A percentile compares a stretch with the other conserved stretches of the same genome.
phyloP scores from a whole-genome alignment of 192 early-diverging fungal genomes.

The Entophlyctis helioformis region DNA sequence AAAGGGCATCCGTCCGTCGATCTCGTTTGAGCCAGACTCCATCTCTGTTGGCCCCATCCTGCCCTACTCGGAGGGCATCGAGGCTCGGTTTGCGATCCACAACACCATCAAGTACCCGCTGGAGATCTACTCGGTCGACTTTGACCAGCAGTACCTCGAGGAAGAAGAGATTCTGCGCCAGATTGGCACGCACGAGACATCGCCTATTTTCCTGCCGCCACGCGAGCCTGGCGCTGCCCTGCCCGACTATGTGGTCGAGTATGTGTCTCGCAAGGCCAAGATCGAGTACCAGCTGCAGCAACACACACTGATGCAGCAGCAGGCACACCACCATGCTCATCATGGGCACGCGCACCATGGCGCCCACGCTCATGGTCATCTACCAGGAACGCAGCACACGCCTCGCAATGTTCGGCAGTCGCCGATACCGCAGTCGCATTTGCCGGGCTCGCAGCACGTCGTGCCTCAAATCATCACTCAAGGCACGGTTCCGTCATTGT shows the following conservation, averaged over 20 bases:
- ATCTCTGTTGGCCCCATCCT: slow-evolving; percentile 33
- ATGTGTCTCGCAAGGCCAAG: neutral
- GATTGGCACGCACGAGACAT: slow-evolving; percentile 25
- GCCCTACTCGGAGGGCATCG: slow-evolving; percentile 35
- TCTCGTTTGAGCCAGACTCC: slow-evolving; percentile 35
- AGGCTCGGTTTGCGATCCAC: slow-evolving; percentile 21
- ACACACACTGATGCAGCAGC: too few relatives aligned
- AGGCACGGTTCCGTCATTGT: too few relatives aligned
- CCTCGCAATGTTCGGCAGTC: too few relatives aligned
- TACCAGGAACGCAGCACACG: too few relatives aligned
- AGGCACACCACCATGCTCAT: too few relatives aligned
- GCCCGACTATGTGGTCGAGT: slow-evolving; percentile 25
- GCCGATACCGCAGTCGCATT: too few relatives aligned
- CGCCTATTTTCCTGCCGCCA: slow-evolving; percentile 26
- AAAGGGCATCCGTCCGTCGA: slow-evolving; percentile 16
- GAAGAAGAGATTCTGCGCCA: slow-evolving; percentile 36
- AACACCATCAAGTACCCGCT: slow-evolving; percentile 37
- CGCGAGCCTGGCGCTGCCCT: slow-evolving; percentile 27
- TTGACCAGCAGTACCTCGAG: slow-evolving; percentile 38
- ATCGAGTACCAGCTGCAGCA: too few relatives aligned
- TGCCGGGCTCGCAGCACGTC: too few relatives aligned
- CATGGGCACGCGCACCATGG: too few relatives aligned
- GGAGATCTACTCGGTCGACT: slow-evolving; percentile 41
- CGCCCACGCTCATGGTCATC: too few relatives aligned
- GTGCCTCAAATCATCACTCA: too few relatives aligned